Base-by-base conservation (phyloP, 2,329 filamentous ascomycete species). In the Phyllosticta ampelicida region DNA sequence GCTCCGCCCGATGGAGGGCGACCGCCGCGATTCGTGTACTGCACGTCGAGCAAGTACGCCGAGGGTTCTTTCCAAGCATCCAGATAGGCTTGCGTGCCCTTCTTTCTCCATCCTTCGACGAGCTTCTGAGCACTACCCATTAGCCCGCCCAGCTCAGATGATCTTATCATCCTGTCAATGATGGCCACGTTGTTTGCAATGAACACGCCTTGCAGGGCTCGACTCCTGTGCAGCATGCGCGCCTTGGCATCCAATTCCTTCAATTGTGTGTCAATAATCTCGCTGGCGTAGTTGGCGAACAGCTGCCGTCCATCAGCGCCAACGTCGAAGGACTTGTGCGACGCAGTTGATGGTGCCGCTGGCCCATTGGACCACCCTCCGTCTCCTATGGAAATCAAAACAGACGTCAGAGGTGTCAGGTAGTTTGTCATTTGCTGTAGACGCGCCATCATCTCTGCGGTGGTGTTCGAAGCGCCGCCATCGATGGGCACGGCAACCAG, bases 311-410 rank as follows among this genome's bases (percentile, higher is more conserved):
- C 91, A 67, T 97, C 91, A 3, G 91, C 90, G 13, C 88, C 86
- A 30, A 96, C 85, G 67, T 97, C 92, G 67, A 95, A 89, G 0
- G 89, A 87, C 11, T 84, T 83, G 19, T 86, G 81, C 26, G 81
- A 81, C 49, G 87, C 83, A 5, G 77, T 77, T 6, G 81, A 82
- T 3, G 80, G 80, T 10, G 81, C 80, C 9, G 80, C 76, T 49
- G 78, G 73, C 9, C 75, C 72, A 19, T 71, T 61, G 1, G 68
- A 62, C 94, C 94, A 99, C 36, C 92, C 92, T 1, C 91, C 90
- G 65, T 97, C 91, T 18, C 94, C 94, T 9, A 99, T 75, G 0
- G 91, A 96, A 26, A 94, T 85, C 78, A 99, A 85, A 64, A 99
- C 89, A 61, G 89, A 92, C 2, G 89, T 89, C 19, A 99, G 81